Evolutionary conservation across 129 eudicot species (phyloP).

Genomic region (Centrapalus pauciflorus): DNA sequence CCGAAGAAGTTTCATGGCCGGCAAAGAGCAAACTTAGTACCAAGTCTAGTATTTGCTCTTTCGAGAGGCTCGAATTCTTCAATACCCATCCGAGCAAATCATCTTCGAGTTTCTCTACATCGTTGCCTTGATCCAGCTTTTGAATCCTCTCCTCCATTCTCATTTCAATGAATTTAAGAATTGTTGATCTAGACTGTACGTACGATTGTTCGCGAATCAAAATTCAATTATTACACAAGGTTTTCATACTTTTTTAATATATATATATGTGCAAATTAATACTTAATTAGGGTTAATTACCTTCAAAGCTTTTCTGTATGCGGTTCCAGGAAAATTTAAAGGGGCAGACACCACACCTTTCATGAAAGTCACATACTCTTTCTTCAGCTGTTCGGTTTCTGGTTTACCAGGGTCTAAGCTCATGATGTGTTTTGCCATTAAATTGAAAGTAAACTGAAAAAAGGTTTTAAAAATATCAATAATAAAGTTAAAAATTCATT

Average conservation of each 20-base stretch:
- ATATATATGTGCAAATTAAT: not conserved
- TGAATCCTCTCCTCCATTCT: slow-evolving; percentile 70
- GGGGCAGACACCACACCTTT: slow-evolving; percentile 96
- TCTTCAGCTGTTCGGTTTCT: slow-evolving; percentile 77
- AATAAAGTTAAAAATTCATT: too few species aligned
- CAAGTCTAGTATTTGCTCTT: slow-evolving; percentile 93
- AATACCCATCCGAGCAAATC: slow-evolving; percentile 97
- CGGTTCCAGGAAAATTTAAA: slow-evolving; percentile 89
- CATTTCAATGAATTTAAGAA: slow-evolving; percentile 68
- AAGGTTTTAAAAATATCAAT: too few species aligned
- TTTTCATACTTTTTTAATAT: not conserved
- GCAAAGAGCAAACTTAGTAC: slow-evolving; percentile 88
- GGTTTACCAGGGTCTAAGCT: slow-evolving; percentile 88
- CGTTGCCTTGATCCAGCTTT: slow-evolving; percentile 23
- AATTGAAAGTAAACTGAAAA: slow-evolving; percentile 84
- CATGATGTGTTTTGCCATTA: slow-evolving; percentile 98
- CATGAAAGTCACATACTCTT: slow-evolving; percentile 94
- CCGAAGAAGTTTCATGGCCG: slow-evolving; percentile 97
- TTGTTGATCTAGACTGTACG: slow-evolving; percentile 80
- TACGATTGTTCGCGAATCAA: not conserved
- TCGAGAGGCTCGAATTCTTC: slow-evolving; percentile 69
- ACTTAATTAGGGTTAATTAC: slow-evolving; percentile 23
- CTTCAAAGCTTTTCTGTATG: slow-evolving; percentile 80
- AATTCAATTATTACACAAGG: not conserved
- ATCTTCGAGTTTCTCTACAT: slow-evolving; percentile 38